Percentiles rank a stretch among this genome's conserved stretches.
Evolutionary conservation across 345 rosid genomes (phyloP).

Genomic region (Trapa incisa): DNA sequence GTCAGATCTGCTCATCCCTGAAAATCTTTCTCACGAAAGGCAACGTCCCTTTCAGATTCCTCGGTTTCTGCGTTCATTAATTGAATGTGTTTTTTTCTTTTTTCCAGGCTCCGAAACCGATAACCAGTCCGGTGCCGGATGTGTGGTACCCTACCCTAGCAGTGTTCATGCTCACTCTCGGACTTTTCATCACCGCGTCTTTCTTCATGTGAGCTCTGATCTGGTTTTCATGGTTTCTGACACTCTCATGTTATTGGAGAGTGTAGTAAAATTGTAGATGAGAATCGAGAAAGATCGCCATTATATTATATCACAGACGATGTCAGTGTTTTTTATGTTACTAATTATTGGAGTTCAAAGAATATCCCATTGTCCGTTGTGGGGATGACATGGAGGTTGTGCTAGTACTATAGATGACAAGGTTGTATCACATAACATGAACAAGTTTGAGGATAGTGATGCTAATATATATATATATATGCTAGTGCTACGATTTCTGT

Average conservation of each 20-base stretch:
- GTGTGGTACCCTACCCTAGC: slow-evolving; percentile 57
- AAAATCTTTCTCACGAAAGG: background rate
- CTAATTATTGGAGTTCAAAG: background rate
- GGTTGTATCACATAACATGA: background rate
- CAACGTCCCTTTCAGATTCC: background rate
- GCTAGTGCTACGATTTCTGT: background rate
- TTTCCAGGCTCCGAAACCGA: slow-evolving; percentile 51
- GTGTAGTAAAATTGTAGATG: background rate
- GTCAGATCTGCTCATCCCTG: background rate
- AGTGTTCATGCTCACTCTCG: slow-evolving; percentile 46
- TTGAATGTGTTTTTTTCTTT: background rate
- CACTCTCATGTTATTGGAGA: background rate
- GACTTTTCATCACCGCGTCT: slow-evolving; percentile 62
- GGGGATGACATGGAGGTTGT: background rate
- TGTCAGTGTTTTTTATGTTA: background rate
- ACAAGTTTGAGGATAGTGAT: background rate
- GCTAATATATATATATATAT: background rate
- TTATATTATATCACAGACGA: background rate
- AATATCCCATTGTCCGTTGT: background rate
- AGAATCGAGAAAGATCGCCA: background rate
- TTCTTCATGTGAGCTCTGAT: slow-evolving; percentile 68
- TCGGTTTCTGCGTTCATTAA: background rate
- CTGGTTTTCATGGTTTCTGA: slow-evolving; percentile 4
- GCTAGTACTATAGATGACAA: background rate
- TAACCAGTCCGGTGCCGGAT: slow-evolving; percentile 66